A percentile compares a stretch with the other conserved stretches of the same genome.
Conservation (phyloP, 2,329 filamentous ascomycete genomes). For the Hypoxylon sp. region DNA sequence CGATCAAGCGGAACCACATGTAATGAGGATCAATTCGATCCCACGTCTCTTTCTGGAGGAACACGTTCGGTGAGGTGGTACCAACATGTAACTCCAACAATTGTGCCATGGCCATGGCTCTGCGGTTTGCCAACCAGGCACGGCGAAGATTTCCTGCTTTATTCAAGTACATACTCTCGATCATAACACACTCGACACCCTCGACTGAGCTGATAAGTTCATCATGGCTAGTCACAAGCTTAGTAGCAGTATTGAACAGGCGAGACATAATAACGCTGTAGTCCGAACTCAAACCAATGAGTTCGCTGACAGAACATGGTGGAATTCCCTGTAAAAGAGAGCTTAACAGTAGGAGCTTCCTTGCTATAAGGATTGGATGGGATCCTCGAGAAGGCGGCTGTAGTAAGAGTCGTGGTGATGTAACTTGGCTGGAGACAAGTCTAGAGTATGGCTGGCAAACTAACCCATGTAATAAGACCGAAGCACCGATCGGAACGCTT, state of each 20-base stretch:
- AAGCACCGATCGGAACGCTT: conserved; percentile 51
- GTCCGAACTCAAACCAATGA: conserved; percentile 21
- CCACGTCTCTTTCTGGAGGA: conserved; percentile 50
- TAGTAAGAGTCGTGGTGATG: conserved; percentile 54
- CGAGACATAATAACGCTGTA: conserved; percentile 31
- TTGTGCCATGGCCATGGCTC: conserved; percentile 62
- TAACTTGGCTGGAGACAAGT: conserved; percentile 36
- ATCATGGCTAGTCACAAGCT: conserved; percentile 62
- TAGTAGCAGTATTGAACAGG: conserved; percentile 52
- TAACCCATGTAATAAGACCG: conserved; percentile 56
- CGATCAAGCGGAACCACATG: conserved; percentile 64
- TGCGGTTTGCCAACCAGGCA: conserved; percentile 62
- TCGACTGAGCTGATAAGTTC: conserved; percentile 62
- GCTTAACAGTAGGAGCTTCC: conserved; percentile 57
- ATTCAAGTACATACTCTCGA: conserved; percentile 63
- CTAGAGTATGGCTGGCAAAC: conserved; percentile 55
- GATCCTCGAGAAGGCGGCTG: conserved; percentile 49
- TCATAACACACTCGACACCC: conserved; percentile 65
- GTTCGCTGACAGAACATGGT: conserved; percentile 19
- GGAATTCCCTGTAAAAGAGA: conserved; percentile 56
- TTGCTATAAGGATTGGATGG: conserved; percentile 60
- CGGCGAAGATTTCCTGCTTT: conserved; percentile 63
- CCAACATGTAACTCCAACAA: conserved; percentile 56
- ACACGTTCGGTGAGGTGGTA: conserved; percentile 11
- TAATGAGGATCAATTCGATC: conserved; percentile 54